Conservation (phyloP, 169 alveolate species). For the Cryptosporidium ubiquitum region DNA sequence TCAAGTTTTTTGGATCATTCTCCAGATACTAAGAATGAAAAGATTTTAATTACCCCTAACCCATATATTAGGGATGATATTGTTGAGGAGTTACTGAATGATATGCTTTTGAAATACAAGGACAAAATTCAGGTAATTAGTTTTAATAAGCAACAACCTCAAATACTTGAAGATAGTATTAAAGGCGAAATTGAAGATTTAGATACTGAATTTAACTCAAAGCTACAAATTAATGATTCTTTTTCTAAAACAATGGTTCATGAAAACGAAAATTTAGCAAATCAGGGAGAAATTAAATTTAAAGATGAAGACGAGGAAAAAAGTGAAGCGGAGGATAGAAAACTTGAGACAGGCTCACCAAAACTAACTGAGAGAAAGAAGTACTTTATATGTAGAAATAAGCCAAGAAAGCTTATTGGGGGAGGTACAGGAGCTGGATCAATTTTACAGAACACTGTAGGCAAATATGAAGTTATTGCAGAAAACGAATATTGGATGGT, state of each 20-base stretch:
- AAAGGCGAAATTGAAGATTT: background rate
- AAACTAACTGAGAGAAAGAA: background rate
- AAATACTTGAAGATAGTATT: background rate
- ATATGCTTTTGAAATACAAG: slow-evolving; percentile 17
- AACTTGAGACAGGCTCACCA: background rate
- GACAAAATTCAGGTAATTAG: slow-evolving; percentile 26
- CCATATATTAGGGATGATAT: slow-evolving; percentile 39
- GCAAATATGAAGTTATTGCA: slow-evolving; percentile 13
- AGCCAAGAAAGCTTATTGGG: slow-evolving; percentile 45
- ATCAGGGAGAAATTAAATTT: background rate
- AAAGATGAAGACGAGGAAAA: background rate
- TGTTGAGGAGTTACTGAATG: slow-evolving; percentile 26
- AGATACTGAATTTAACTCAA: background rate
- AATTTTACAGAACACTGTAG: no score
- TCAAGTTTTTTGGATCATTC: background rate
- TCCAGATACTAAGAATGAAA: background rate
- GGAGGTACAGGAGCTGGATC: background rate
- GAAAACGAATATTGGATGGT: slow-evolving; percentile 71
- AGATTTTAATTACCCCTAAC: slow-evolving; percentile 46
- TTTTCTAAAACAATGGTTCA: background rate
- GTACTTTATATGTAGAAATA: slow-evolving; percentile 63
- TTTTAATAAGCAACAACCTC: slow-evolving; percentile 52
- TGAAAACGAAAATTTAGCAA: background rate
- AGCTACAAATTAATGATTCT: slow-evolving; percentile 2
- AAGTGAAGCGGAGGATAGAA: background rate